Conservation (phyloP, 2,329 filamentous ascomycete genomes). For the Cadophora luteo-olivacea region DNA sequence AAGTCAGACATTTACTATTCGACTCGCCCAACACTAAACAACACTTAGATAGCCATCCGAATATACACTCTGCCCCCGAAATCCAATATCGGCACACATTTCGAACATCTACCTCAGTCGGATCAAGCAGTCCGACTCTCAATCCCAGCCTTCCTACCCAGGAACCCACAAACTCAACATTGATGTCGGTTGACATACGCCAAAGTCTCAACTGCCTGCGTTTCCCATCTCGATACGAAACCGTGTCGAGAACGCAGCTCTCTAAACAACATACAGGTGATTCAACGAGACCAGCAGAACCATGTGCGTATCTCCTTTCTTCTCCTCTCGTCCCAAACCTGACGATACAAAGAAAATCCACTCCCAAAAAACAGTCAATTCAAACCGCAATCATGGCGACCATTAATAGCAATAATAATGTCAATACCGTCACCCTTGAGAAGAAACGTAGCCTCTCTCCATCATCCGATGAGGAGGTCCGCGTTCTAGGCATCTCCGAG, state of each 20-base stretch:
- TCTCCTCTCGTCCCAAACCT: constrained; percentile 8
- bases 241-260: constrained; percentile 62
- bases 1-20: constrained; percentile 21
- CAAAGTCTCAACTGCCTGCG: constrained; percentile 59
- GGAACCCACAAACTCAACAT: constrained; percentile 43
- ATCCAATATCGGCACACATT: background rate
- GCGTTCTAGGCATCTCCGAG: constrained; percentile 68
- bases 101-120: constrained; percentile 15
- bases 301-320: constrained; percentile 35
- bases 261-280: constrained; percentile 62
- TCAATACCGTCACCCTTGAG: constrained; percentile 35
- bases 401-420: constrained; percentile 48
- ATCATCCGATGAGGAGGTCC: constrained; percentile 59
- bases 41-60: constrained; percentile 16
- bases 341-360: constrained; percentile 31
- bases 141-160: constrained; percentile 15
- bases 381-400: constrained; percentile 43
- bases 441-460: constrained; percentile 42
- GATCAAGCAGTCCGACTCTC: constrained; percentile 28
- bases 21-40: constrained; percentile 18
- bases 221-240: constrained; percentile 61
- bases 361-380: background rate
- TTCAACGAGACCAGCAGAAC: constrained; percentile 44
- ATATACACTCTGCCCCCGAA: constrained; percentile 9
- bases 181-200: constrained; percentile 66